Base-by-base conservation (phyloP, 108 stramenopile species). In the Conticribra guillardii region DNA sequence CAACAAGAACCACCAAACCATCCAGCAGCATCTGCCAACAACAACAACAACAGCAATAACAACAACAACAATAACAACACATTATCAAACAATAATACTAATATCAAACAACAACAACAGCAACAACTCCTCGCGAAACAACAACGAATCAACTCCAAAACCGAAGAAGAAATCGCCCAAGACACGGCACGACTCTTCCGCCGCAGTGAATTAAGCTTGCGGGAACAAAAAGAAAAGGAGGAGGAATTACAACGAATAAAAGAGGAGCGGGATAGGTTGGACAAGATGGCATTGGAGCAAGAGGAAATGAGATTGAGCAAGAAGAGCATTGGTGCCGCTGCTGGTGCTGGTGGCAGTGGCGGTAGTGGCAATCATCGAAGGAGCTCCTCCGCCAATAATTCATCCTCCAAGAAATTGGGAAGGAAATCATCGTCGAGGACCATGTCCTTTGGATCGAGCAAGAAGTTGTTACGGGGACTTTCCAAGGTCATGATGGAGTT, bases 111-210 rank as follows among this genome's bases (percentile, higher is more conserved):
- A n/a, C n/a, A n/a, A n/a, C n/a, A n/a, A n/a, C n/a, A n/a, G n/a
- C n/a, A n/a, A n/a, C n/a, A n/a, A n/a, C n/a, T n/a, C n/a, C n/a
- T n/a, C n/a, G n/a, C 54, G 29, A 18, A 69, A 45, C 23, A 68
- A 19, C 34, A 53, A 11, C 31, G 49, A 18, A 2, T 50, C 63
- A 57, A 18, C 0, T 7, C 30, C 48, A 59, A 65, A 28, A 58
- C 69, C 0, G 22, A 46, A 4, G 56, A 64, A 24, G 37, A 53
- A 29, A 60, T 71, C 34, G 78, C 70, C 24, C 23, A 79, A 18
- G 69, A 71, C 3, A 79, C 78, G 3, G 78, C 78, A 2, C 59
- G 71, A 14, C 66, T 79, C 26, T 79, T 79, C 46, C 78, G 78
- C 27, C 65, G 78, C 0, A 55, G 52, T 8, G 78, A 71, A 30